Evolutionary conservation across 1,284 basidiomycete genomes (phyloP), one percentile per base, ranked within the genome.

Genomic region (Trichosporon asahii): DNA sequence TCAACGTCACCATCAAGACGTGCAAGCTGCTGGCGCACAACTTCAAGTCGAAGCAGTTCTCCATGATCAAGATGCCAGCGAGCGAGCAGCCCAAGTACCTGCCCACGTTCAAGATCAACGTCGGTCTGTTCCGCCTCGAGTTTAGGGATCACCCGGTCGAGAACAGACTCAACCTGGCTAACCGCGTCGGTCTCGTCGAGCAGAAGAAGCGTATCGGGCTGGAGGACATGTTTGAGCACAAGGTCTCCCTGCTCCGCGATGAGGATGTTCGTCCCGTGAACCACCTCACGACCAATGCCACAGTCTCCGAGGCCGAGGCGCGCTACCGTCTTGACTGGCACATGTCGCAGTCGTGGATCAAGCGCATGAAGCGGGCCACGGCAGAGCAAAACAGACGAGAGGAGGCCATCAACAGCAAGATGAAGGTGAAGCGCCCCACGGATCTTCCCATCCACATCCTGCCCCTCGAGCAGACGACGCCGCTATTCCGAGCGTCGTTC

Each of bases 101-200:
- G 2, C 94, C 94, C 0, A 85, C 86, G 61, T 77, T 97, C 55
- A 84, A 84, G 2, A 79, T 98, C 66, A 86, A 84, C 37, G 84
- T 95, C 53, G 85, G 88, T 27, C 85, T 85, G 64, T 74, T 93
- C 57, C 88, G 87, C 76, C 80, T 94, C 5, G 95, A 98, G 81
- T 90, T 90, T n/a, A 88, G 90, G 27, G 96, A 99, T 79, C 92
- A 96, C 78, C 88, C 90, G 0, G 88, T 98, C 68, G 96, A 99
- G 83, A 88, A 89, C 27, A 88, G 87, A 72, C 83, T 98, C 37
- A 91, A 90, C 65, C 85, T 92, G 14, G 91, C 94, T 44, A 93
- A 89, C 87, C 87, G 89, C 68, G 88, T 90, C 37, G 95, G 94
- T 0, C 83, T 88, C 46, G 88, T 90, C 64, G 95, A 95, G 70